Conservation (phyloP, 305 asterid genomes). For the Nicotiana rustica region DNA sequence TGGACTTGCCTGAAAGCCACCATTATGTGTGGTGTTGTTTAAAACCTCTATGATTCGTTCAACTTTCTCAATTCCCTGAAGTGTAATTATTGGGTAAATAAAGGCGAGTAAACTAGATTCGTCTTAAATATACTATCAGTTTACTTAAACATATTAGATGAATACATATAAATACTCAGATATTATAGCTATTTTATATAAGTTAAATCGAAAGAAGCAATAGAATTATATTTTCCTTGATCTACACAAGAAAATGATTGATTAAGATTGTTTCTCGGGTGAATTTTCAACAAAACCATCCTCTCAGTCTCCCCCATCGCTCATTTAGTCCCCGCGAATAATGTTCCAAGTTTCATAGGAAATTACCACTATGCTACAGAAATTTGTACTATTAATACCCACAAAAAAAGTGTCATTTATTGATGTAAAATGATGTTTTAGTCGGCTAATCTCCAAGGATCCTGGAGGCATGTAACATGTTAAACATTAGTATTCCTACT, state of each 20-base stretch:
- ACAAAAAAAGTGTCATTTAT: not conserved
- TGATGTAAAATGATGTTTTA: not conserved
- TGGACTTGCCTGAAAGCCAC: constrained; percentile 85
- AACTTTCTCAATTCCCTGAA: constrained; percentile 76
- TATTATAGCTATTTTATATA: not conserved
- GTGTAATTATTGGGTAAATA: constrained; percentile 46
- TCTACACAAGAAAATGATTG: not conserved
- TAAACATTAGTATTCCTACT: not conserved
- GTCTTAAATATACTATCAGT: too few relatives aligned
- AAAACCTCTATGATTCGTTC: constrained; percentile 74
- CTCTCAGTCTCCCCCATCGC: not conserved
- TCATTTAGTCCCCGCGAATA: not conserved
- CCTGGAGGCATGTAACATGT: not conserved
- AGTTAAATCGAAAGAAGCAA: not conserved
- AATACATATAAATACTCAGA: not conserved
- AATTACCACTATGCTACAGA: not conserved
- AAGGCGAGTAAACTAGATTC: not conserved
- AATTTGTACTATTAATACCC: not conserved
- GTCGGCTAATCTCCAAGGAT: not conserved
- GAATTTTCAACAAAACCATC: not conserved
- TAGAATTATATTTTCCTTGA: not conserved
- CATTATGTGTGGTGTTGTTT: constrained; percentile 78
- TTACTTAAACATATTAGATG: not conserved
- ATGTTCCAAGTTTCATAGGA: not conserved
- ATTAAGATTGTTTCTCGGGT: not conserved